These are phyloP conservation scores for Dendrostoma leiphaemia DNA, from an alignment of 2,329 filamentous ascomycete species.

Conservation along the genomic window DNA sequence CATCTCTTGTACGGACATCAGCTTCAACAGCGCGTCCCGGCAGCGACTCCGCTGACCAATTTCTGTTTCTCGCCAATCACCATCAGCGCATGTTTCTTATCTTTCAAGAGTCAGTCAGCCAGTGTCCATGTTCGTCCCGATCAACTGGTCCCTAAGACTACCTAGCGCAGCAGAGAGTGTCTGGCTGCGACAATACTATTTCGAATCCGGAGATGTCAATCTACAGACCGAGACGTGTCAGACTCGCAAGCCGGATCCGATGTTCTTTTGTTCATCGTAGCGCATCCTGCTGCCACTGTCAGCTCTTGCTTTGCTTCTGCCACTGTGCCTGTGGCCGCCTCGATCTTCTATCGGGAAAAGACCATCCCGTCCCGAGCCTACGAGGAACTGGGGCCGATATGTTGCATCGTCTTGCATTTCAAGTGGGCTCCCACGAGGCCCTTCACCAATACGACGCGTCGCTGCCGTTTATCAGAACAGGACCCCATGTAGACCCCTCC, in stretches of 20 bases:
- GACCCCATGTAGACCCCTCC: neutral
- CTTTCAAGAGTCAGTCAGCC: neutral
- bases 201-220: no score
- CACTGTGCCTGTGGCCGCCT: neutral
- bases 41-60: conserved; percentile 4
- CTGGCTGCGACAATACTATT: no score
- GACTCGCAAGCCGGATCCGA: no score
- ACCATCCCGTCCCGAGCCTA: neutral
- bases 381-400: neutral
- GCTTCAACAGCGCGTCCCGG: no score
- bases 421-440: neutral
- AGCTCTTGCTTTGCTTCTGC: neutral
- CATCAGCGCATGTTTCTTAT: conserved; percentile 6
- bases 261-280: no score
- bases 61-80: conserved; percentile 5
- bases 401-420: conserved; percentile 5
- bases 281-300: no score
- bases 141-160: no score
- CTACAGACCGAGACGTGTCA: no score
- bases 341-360: neutral
- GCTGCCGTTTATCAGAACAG: neutral
- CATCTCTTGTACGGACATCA: no score
- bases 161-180: no score
- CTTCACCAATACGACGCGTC: neutral
- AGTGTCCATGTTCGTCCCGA: neutral